Evolutionary conservation across 2,329 filamentous ascomycete species (phyloP).

Genomic region (Blastomyces percursus): DNA sequence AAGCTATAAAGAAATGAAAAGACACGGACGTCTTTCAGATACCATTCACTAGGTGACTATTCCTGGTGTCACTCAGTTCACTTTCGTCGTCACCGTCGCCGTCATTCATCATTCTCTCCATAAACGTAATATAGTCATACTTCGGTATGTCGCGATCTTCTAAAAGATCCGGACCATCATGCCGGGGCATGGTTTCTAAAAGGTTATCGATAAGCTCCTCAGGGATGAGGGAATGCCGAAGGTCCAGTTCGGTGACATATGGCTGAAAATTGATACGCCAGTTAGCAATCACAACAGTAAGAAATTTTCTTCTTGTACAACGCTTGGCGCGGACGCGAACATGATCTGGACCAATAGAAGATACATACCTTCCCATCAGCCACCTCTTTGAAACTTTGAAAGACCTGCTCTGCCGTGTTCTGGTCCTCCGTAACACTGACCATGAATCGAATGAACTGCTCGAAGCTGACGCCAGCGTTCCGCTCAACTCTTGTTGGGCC

Average conservation of each 20-base stretch:
- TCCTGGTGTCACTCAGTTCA: neutral
- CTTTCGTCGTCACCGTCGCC: constrained; percentile 13
- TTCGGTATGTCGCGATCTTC: constrained; percentile 76
- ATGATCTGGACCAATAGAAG: constrained; percentile 5
- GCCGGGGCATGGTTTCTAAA: constrained; percentile 71
- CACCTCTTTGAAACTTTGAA: constrained; percentile 94
- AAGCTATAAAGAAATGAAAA: neutral
- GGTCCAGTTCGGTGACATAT: constrained; percentile 95
- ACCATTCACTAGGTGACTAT: neutral
- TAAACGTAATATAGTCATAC: constrained; percentile 94
- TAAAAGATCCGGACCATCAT: constrained; percentile 73
- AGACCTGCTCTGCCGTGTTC: constrained; percentile 96
- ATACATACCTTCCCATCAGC: constrained; percentile 73
- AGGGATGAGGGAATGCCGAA: constrained; percentile 86
- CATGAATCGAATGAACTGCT: constrained; percentile 99
- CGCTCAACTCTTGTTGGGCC: constrained; percentile 46
- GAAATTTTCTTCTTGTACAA: neutral
- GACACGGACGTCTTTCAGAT: neutral
- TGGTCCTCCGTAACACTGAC: constrained; percentile 98
- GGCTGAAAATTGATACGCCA: constrained; percentile 40
- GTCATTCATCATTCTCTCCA: constrained; percentile 67
- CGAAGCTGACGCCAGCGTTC: constrained; percentile 70
- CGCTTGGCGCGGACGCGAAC: neutral
- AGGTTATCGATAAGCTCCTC: constrained; percentile 96
- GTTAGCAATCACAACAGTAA: neutral